phyloP scores from a whole-genome alignment of 805 yeast species.

The Teunomyces aglyptinius region DNA sequence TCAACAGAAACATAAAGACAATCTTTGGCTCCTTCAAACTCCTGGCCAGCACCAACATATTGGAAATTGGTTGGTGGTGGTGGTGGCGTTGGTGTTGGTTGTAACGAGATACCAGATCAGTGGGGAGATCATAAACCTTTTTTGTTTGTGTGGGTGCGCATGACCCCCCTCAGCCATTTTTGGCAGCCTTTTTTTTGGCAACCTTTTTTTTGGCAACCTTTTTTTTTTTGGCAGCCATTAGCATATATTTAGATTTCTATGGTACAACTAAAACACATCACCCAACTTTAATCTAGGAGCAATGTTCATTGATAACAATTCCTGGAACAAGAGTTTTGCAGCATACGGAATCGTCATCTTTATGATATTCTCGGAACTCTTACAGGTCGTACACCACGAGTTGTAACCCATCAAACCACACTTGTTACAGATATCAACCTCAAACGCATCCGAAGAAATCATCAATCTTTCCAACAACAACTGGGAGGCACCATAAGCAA shows the following conservation, averaged over 20 bases:
- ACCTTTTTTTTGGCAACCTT: too few species aligned
- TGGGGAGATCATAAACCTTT: neutral
- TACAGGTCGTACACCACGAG: conserved; percentile 98
- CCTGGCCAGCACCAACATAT: conserved; percentile 4
- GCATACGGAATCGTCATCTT: conserved; percentile 98
- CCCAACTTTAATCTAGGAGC: conserved; percentile 92
- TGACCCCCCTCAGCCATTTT: too few species aligned
- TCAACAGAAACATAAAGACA: conserved; percentile 9
- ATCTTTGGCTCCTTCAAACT: conserved; percentile 10
- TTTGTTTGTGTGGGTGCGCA: neutral
- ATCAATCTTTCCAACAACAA: conserved; percentile 87
- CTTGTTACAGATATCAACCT: conserved; percentile 87
- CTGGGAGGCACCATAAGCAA: conserved; percentile 98
- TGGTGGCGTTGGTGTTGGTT: too few species aligned
- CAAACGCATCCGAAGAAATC: conserved; percentile 97
- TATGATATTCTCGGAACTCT: conserved; percentile 78
- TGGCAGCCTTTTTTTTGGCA: neutral
- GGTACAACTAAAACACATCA: conserved; percentile 60
- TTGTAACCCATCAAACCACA: conserved; percentile 98
- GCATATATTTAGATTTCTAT: neutral
- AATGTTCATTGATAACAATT: conserved; percentile 95
- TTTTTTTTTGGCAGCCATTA: neutral
- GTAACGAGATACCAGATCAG: neutral
- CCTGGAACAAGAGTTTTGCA: conserved; percentile 97
- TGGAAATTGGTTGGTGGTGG: neutral